Evolutionary conservation across 495 filamentous ascomycete species (phyloP).

Genomic region (Podospora anserina): DNA sequence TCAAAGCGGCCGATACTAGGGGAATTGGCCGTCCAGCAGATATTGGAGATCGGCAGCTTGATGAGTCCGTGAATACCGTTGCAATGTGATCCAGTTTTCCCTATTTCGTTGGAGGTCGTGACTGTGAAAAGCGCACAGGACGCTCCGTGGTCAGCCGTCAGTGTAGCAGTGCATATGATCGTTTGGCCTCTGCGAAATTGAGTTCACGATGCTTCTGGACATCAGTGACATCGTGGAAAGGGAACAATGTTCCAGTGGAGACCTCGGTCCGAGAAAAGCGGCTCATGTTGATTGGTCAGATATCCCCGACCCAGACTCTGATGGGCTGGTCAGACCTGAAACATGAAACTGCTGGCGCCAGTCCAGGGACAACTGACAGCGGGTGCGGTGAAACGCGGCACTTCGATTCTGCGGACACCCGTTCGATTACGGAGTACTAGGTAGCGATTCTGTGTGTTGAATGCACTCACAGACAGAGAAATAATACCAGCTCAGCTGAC

Average conservation of each 20-base stretch:
- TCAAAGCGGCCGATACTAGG: background rate
- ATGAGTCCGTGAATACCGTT: background rate
- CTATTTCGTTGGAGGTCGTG: constrained; percentile 2
- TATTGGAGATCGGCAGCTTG: background rate
- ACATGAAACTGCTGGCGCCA: constrained; percentile 21
- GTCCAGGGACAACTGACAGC: constrained; percentile 8
- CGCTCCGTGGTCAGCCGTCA: background rate
- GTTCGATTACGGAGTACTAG: background rate
- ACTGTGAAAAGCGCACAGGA: constrained; percentile 3
- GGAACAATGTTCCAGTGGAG: background rate
- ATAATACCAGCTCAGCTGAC: constrained; percentile 1
- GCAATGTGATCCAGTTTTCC: background rate
- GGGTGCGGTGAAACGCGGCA: constrained; percentile 11
- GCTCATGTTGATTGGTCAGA: constrained; percentile 10
- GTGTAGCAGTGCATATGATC: constrained; percentile 5
- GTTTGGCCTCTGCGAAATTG: constrained; percentile 4
- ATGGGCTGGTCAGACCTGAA: constrained; percentile 18
- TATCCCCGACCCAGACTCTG: background rate
- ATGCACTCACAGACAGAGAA: background rate
- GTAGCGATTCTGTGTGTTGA: background rate
- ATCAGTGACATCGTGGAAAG: background rate
- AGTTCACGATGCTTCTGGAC: constrained; percentile 1
- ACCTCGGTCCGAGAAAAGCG: constrained; percentile 3
- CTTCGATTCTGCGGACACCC: constrained; percentile 4
- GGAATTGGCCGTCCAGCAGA: background rate